Base-by-base conservation (phyloP, 306 rosid species). In the Sesbania bispinosa region DNA sequence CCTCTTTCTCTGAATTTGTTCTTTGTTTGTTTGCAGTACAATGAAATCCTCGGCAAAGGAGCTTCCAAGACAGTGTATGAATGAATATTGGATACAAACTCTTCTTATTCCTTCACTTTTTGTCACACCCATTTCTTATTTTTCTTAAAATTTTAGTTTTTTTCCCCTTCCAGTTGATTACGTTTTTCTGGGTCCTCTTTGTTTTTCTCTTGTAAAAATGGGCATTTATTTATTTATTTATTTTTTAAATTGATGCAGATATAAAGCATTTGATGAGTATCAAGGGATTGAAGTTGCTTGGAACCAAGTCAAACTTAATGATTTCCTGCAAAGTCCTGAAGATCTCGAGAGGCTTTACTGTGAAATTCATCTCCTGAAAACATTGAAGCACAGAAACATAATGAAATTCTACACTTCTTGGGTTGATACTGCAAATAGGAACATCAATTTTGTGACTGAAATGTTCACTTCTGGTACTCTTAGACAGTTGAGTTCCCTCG, bases 261-360 rank as follows among this genome's bases (percentile, higher is more conserved):
- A 94, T 74, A 88, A 82, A 83, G 98, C 90, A 71, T 93, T 93
- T 82, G 98, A 93, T 80, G 98, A 90, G 80, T 93, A 81, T 71
- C 90, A 93, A 85, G 98, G 98, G 76, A 90, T 90, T 80, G 98
- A 93, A 75, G 98, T 93, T 77, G 98, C 98, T 71, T 93, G 98
- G 98, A 93, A 93, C 71, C 98, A 93, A 66, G 92, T 93, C 76
- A 93, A 90, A 76, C 84, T 93, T 10, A 78, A 86, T 75, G 97
- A 93, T 83, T 93, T 88, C 67, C 88, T 90, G 16, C 98, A 93
- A 81, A 88, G 88, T 70, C 90, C 97, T 26, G 97, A 93, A 82
- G 92, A 93, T 84, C 98, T 93, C 6, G 96, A 93, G 76, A 88
- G 97, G 81, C 94, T 93, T 16, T 90, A 93, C 88, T 84, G 92